These are phyloP conservation scores for Vaccinium darrowii DNA, from an alignment of 148 eudicot genomes.

Conservation along the genomic window DNA sequence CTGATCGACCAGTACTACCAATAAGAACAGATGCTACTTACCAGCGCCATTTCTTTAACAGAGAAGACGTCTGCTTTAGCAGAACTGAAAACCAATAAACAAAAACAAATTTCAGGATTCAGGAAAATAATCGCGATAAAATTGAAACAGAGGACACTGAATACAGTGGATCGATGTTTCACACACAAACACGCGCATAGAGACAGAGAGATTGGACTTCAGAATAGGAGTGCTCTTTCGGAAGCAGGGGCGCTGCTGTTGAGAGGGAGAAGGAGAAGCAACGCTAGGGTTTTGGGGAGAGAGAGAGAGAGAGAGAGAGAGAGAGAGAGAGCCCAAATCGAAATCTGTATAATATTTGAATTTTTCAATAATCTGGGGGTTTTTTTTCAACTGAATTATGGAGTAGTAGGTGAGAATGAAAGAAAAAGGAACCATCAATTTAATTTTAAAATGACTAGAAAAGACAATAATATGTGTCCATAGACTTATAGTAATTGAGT, in stretches of 20 bases:
- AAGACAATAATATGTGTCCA: too few species aligned
- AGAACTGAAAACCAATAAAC: conserved; percentile 15
- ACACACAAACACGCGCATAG: background rate
- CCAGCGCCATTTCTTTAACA: conserved; percentile 21
- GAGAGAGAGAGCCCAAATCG: too few species aligned
- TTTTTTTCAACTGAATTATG: too few species aligned
- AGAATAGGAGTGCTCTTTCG: background rate
- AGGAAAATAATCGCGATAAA: background rate
- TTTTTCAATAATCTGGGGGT: too few species aligned
- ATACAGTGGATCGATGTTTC: too few species aligned
- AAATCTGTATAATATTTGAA: too few species aligned
- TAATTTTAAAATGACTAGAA: too few species aligned
- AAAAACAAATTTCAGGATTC: background rate
- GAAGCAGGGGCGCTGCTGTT: background rate
- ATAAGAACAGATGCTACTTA: background rate
- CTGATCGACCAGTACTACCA: background rate
- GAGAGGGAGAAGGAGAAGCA: background rate
- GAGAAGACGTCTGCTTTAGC: conserved; percentile 8
- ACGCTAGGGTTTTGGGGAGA: conserved; percentile 16
- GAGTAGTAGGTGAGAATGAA: too few species aligned
- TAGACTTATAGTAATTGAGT: too few species aligned
- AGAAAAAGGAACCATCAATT: too few species aligned
- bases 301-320: too few species aligned
- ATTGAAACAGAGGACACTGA: background rate
- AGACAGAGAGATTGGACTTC: background rate